Evolutionary conservation across 1,284 basidiomycete species (phyloP), one percentile per base, ranked within the genome.

Genomic region (Bondarzewia mesenterica): DNA sequence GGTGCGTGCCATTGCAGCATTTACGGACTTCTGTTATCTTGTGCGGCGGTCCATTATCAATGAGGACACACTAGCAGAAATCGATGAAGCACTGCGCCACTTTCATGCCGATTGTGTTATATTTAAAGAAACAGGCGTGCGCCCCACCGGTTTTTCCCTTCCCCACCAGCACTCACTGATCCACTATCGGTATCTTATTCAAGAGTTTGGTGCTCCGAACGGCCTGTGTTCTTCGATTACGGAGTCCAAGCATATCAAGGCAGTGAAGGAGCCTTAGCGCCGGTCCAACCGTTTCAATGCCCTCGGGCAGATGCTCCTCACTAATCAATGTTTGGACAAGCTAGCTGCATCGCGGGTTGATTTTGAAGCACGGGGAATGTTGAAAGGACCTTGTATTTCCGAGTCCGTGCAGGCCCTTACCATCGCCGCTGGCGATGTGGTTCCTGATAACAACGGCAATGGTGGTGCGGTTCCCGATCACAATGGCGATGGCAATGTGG

Each of bases 181-280:
- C 0, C 58, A 60, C 36, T 58, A 55, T 27, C 7, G 6, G 0
- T 29, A 18, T 2, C 40, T 15, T 1, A 58, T 60, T 12, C 21
- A 27, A 26, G 7, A 35, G 0, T 62, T 57, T 43, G 59, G 53
- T 7, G 46, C 57, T 0, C 57, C 56, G 0, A 57, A 58, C 32
- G 57, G 60, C 1, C 50, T 62, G 1, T 60, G 58, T 41, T 54
- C 58, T 0, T 62, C 59, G 0, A 60, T 62, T 26, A 62, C 53
- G 0, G 60, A 62, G 44, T 50, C 55, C 3, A 57, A 57, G 38
- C 60, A 62, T 25, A 62, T 61, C 25, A 50, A 44, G 3, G 59
- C 57, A 0, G 58, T 61, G 36, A 62, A 62, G 50, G 40, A 57
- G 22, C 60, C 59, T 0, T 63, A 56, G 55, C 51, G 57, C 1